Evolutionary conservation across 768 basidiomycete genomes (phyloP), one percentile per base, ranked within the genome.

Genomic region (Dioszegia crocea): DNA sequence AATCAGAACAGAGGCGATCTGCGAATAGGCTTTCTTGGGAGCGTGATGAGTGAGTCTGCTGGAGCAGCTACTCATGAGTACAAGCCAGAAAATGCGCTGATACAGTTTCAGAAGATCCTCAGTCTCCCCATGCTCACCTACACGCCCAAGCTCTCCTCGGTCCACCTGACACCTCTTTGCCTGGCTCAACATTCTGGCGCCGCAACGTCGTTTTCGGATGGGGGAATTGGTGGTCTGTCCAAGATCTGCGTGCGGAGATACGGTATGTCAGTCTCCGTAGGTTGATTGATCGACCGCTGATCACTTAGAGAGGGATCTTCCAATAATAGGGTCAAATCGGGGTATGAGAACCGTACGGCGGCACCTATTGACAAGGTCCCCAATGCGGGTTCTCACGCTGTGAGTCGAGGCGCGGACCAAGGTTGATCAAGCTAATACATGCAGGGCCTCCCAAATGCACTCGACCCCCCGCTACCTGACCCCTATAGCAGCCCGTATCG

Each of bases 311-410:
- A 91, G 77, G 83, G 84, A 19, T 84, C 85, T 2, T 85, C 87
- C 14, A 91, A 90, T 71, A 90, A 91, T 76, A 85, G 88, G 40
- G 79, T 91, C 72, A 89, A 88, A 72, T 88, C 88, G 6, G 88
- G 87, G 21, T 83, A 87, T 39, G 39, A 60, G 39, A 82, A 83
- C 58, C 83, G 87, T 24, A 63, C 64, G 3, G 68, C 70, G 49
- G 84, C 86, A 9, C 87, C 88, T 39, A 89, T 90, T 60, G 87
- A 88, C 76, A 76, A 75, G 67, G 85, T 91, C 6, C 88, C 88
- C 1, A 77, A 80, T 17, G 89, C 88, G 1, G 88, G 88, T 5
- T 63, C 71, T 10, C 24, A 46, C 12, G 30, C 54, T 14, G 71
- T 70, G 38, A 56, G 67, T 64, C 33, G 33, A 33, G 14, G 33